These are phyloP conservation scores for Podosphaera aphanis DNA, from an alignment of 2,329 filamentous ascomycete species.

Conservation along the genomic window DNA sequence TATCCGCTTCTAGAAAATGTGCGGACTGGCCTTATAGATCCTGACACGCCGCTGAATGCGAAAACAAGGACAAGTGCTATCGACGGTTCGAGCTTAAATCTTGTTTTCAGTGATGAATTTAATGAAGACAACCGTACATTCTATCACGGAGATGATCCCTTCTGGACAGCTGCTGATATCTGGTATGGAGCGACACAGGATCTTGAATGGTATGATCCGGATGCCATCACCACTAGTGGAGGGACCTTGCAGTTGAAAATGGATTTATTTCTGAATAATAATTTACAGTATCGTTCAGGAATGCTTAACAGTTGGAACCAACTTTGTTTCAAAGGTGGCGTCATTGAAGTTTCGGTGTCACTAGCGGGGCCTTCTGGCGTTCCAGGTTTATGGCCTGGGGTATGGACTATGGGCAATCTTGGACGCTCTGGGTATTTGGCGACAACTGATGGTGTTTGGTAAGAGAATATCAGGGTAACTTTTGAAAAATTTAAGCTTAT, in stretches of 20 bases:
- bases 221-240: constrained; percentile 25
- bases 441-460: constrained; percentile 28
- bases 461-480: too few relatives aligned
- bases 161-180: constrained; percentile 26
- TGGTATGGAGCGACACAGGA: constrained; percentile 30
- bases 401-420: constrained; percentile 30
- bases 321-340: constrained; percentile 29
- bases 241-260: constrained; percentile 23
- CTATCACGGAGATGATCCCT: constrained; percentile 32
- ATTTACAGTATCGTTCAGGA: constrained; percentile 23
- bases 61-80: constrained; percentile 21
- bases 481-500: too few relatives aligned
- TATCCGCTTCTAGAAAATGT: constrained; percentile 26
- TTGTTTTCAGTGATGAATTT: constrained; percentile 34
- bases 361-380: constrained; percentile 25
- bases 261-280: constrained; percentile 23
- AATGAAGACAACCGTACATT: constrained; percentile 28
- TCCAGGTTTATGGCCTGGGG: constrained; percentile 27
- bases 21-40: constrained; percentile 25
- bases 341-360: constrained; percentile 27
- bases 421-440: constrained; percentile 27
- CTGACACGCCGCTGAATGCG: constrained; percentile 24
- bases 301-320: constrained; percentile 31
- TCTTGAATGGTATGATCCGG: constrained; percentile 20
- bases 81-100: constrained; percentile 21